Conservation (phyloP, 2,329 filamentous ascomycete genomes). For the Talaromyces marneffei region DNA sequence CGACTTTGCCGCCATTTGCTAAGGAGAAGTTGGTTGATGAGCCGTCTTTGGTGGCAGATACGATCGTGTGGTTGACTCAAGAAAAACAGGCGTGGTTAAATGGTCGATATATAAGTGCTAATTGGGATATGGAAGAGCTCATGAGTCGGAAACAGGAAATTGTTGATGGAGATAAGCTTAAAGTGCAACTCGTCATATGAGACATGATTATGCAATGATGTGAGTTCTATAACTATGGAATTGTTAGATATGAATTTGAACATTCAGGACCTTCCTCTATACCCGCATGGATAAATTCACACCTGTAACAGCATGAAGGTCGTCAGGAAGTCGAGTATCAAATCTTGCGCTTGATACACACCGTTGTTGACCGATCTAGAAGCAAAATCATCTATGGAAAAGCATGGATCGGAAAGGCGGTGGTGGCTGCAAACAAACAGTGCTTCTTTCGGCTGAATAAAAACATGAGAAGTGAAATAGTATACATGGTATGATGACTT, state of each 20-base stretch:
- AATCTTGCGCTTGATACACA: background rate
- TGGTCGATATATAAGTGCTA: slow-evolving; percentile 18
- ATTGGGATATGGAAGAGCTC: slow-evolving; percentile 18
- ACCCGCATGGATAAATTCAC: background rate
- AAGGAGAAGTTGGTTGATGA: slow-evolving; percentile 31
- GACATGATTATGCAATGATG: background rate
- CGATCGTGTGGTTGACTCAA: slow-evolving; percentile 19
- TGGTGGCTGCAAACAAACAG: background rate
- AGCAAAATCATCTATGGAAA: background rate
- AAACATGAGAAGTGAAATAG: background rate
- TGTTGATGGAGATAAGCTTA: slow-evolving; percentile 33
- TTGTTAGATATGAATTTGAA: background rate
- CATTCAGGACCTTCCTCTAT: background rate
- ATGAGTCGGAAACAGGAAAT: slow-evolving; percentile 18
- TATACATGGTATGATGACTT: background rate
- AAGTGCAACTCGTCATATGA: slow-evolving; percentile 22
- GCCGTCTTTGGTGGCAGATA: slow-evolving; percentile 21
- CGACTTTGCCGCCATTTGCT: background rate
- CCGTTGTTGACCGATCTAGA: background rate
- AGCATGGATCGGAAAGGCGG: background rate
- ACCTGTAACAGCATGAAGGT: background rate
- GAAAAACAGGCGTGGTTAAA: slow-evolving; percentile 23
- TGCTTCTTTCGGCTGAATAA: background rate
- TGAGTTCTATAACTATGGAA: background rate
- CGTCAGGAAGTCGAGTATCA: no score